These are phyloP conservation scores for Aspergillus ibericus DNA, from an alignment of 2,329 filamentous ascomycete species.

Conservation along the genomic window DNA sequence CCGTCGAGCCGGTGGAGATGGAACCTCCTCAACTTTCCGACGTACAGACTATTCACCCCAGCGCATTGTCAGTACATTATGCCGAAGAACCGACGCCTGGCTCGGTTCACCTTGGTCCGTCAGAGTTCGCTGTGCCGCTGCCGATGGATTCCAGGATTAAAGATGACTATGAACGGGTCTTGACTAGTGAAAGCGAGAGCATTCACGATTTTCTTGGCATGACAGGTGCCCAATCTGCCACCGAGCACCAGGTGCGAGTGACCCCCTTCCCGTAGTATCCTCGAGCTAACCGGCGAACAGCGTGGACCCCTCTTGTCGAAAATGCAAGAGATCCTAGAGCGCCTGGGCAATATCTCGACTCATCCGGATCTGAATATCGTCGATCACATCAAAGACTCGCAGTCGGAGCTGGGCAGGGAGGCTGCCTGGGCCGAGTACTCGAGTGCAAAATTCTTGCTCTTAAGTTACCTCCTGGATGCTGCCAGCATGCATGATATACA, in stretches of 20 bases:
- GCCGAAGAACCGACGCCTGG: constrained; percentile 29
- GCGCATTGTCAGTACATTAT: constrained; percentile 33
- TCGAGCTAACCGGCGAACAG: constrained; percentile 24
- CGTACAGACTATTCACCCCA: constrained; percentile 40
- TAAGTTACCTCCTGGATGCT: constrained; percentile 44
- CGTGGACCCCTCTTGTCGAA: constrained; percentile 27
- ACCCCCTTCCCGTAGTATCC: background rate
- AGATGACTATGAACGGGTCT: constrained; percentile 41
- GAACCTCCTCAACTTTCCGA: constrained; percentile 21
- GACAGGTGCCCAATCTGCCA: constrained; percentile 15
- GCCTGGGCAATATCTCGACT: constrained; percentile 44
- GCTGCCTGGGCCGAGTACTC: constrained; percentile 50
- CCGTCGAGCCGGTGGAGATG: constrained; percentile 30
- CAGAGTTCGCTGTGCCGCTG: constrained; percentile 43
- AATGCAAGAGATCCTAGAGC: constrained; percentile 36
- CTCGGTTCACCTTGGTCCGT: constrained; percentile 38
- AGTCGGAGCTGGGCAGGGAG: constrained; percentile 37
- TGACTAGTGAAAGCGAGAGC: constrained; percentile 29
- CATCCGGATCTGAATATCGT: constrained; percentile 48
- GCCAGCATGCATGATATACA: constrained; percentile 37
- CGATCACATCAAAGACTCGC: constrained; percentile 36
- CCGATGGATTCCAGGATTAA: constrained; percentile 47
- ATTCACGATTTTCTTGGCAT: constrained; percentile 32
- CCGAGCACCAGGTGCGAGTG: constrained; percentile 28
- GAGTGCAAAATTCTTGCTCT: constrained; percentile 47